phyloP scores from a whole-genome alignment of 495 filamentous ascomycete genomes.

The Aspergillus campestris region DNA sequence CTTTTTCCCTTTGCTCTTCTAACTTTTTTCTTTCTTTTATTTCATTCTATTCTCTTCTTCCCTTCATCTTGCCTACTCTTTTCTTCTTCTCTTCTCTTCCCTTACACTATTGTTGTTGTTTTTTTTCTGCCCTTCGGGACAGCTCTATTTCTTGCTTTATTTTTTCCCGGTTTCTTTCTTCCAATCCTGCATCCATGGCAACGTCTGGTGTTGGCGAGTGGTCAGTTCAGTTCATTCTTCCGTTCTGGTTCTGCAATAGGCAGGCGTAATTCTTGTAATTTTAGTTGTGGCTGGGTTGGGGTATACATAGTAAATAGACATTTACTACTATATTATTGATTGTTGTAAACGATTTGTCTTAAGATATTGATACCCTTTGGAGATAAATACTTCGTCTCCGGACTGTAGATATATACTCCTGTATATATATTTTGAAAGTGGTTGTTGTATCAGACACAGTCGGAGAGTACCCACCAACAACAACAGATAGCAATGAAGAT shows the following conservation, averaged over 20 bases:
- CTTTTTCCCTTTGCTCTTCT: conserved; percentile 1
- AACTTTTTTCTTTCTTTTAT: conserved; percentile 3
- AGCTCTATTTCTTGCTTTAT: neutral
- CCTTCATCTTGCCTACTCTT: neutral
- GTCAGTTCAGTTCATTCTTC: no score
- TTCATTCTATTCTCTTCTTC: neutral
- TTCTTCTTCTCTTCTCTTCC: neutral
- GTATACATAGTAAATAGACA: no score
- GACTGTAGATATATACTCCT: no score
- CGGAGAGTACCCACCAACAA: no score
- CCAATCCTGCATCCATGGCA: neutral
- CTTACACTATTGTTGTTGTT: neutral
- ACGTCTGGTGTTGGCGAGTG: no score
- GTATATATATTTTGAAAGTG: no score
- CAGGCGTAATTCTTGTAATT: conserved; percentile 18
- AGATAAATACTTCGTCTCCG: no score
- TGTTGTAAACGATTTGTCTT: no score
- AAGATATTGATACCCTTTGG: no score
- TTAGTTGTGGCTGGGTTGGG: neutral
- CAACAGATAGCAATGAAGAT: no score
- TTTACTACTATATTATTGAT: no score
- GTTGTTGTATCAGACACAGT: no score
- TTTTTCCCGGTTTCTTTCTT: conserved; percentile 5
- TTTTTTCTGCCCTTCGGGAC: conserved; percentile 2
- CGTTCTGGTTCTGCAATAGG: conserved; percentile 1